Conservation (phyloP, 1,284 basidiomycete species). For the Fereydounia khargensis region DNA sequence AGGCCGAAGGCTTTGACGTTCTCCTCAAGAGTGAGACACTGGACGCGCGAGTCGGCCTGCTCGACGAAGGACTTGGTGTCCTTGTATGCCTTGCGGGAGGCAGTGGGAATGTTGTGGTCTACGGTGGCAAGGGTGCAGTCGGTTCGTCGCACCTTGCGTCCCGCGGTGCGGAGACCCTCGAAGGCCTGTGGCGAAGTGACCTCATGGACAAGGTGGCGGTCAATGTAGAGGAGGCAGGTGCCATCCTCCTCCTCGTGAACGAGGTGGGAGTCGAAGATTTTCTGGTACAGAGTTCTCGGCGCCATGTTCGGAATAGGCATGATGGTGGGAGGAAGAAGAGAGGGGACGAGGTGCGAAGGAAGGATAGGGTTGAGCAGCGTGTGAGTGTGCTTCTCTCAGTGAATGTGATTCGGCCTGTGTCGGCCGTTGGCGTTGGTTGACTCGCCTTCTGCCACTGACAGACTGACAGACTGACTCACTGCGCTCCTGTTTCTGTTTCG, state of each 20-base stretch:
- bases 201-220: slow-evolving; percentile 55
- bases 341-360: too few relatives aligned
- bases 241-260: slow-evolving; percentile 49
- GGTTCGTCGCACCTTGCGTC: slow-evolving; percentile 44
- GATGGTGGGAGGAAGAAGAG: neutral
- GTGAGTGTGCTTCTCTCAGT: too few relatives aligned
- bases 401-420: too few relatives aligned
- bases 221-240: slow-evolving; percentile 54
- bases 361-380: too few relatives aligned
- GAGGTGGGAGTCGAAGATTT: slow-evolving; percentile 54
- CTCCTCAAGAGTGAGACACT: slow-evolving; percentile 54
- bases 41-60: slow-evolving; percentile 51
- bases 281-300: slow-evolving; percentile 50
- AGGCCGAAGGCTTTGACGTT: slow-evolving; percentile 55
- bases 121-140: slow-evolving; percentile 57
- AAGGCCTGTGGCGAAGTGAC: slow-evolving; percentile 56
- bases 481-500: too few relatives aligned
- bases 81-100: slow-evolving; percentile 46
- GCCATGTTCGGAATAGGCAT: slow-evolving; percentile 14
- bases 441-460: too few relatives aligned
- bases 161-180: slow-evolving; percentile 51
- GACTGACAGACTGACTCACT: too few relatives aligned
- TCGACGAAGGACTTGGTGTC: slow-evolving; percentile 53
- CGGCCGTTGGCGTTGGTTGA: too few relatives aligned
- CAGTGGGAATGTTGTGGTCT: slow-evolving; percentile 57